phyloP scores from a whole-genome alignment of 441 rosid species.

The Mallotus japonicus region DNA sequence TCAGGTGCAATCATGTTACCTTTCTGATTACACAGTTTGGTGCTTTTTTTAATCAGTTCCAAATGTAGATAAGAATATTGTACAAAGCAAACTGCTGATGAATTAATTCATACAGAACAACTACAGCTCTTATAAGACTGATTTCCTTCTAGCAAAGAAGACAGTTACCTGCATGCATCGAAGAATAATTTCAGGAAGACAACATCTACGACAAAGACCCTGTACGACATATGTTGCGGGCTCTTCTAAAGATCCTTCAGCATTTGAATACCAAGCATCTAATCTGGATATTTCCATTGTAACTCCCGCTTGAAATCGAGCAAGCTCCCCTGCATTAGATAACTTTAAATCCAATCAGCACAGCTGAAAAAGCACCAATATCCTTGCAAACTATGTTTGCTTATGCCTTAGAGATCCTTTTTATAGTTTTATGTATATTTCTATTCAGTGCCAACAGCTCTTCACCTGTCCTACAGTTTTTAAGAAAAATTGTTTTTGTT shows the following conservation, averaged over 20 bases:
- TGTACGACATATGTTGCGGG: constrained; percentile 76
- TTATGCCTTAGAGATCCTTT: neutral
- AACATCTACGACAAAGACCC: constrained; percentile 94
- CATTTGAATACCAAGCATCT: constrained; percentile 91
- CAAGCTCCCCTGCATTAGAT: constrained; percentile 80
- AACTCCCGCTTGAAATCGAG: constrained; percentile 85
- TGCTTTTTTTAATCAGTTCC: neutral
- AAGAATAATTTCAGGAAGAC: constrained; percentile 89
- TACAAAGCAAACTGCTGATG: neutral
- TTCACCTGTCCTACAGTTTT: neutral
- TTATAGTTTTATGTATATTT: neutral
- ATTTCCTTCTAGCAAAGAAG: constrained; percentile 8
- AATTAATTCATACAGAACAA: neutral
- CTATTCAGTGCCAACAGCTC: neutral
- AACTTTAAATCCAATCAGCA: constrained; percentile 8
- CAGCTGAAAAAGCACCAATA: neutral
- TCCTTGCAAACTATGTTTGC: neutral
- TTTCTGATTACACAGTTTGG: neutral
- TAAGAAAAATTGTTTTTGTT: neutral
- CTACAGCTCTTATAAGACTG: neutral
- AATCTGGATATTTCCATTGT: constrained; percentile 91
- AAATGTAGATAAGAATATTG: neutral
- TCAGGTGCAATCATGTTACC: neutral
- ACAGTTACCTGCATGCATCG: constrained; percentile 81
- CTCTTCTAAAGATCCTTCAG: constrained; percentile 68